Conservation (phyloP, 2,329 filamentous ascomycete genomes). For the Dactylellina leptospora region DNA sequence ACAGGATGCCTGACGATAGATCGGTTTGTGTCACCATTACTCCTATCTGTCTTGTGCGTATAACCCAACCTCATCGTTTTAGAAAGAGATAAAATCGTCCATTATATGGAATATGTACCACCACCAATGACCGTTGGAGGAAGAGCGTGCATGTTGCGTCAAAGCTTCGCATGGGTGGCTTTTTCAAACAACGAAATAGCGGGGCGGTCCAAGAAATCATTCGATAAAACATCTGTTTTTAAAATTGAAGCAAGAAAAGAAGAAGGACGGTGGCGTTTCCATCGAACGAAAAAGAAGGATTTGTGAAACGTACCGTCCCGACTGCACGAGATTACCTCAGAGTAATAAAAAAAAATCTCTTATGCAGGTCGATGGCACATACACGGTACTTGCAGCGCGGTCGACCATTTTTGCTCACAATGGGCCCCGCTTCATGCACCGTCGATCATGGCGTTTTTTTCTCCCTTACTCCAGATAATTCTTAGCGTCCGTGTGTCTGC, state of each 20-base stretch:
- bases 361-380: constrained; percentile 35
- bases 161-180: constrained; percentile 40
- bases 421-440: constrained; percentile 39
- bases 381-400: not conserved
- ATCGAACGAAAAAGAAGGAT: too few species aligned
- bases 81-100: too few species aligned
- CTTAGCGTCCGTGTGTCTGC: constrained; percentile 35
- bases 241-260: too few species aligned
- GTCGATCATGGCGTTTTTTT: constrained; percentile 47
- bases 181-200: too few species aligned
- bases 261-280: too few species aligned
- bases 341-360: too few species aligned
- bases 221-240: too few species aligned
- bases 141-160: constrained; percentile 3
- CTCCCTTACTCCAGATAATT: not conserved
- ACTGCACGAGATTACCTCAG: constrained; percentile 11
- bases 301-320: constrained; percentile 37
- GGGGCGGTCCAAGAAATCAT: too few species aligned
- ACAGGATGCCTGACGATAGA: not conserved
- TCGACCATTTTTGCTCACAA: not conserved
- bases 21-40: not conserved
- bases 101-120: too few species aligned
- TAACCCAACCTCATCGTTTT: too few species aligned
- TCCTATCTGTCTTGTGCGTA: too few species aligned
- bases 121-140: too few species aligned